These are phyloP conservation scores for Lagenaria siceraria DNA, from an alignment of 306 rosid species.

Conservation along the genomic window DNA sequence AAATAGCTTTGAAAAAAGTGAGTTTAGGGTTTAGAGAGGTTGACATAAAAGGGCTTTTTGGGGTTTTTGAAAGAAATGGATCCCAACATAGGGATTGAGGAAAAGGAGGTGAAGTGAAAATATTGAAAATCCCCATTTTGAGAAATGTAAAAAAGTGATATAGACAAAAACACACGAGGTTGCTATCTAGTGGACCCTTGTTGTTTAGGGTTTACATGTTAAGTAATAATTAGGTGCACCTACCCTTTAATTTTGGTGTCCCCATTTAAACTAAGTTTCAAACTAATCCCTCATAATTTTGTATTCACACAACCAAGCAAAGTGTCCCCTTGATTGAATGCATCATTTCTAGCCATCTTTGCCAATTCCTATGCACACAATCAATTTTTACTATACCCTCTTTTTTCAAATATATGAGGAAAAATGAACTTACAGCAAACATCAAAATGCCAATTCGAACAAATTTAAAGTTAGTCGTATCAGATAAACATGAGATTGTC, in stretches of 20 bases:
- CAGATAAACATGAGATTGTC: too few relatives aligned
- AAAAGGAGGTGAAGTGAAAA: background rate
- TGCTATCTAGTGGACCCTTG: slow-evolving; percentile 25
- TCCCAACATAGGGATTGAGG: slow-evolving; percentile 4
- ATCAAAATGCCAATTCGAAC: too few relatives aligned
- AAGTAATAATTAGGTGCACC: slow-evolving; percentile 46
- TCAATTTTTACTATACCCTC: background rate
- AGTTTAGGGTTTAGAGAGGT: background rate
- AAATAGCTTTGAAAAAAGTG: too few relatives aligned
- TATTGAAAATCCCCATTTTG: background rate
- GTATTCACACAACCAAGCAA: slow-evolving; percentile 48
- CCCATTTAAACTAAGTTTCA: slow-evolving; percentile 14
- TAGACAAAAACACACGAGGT: background rate
- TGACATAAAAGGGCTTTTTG: background rate
- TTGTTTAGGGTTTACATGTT: slow-evolving; percentile 16
- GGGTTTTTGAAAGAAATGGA: background rate
- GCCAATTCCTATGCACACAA: background rate
- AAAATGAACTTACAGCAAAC: too few relatives aligned
- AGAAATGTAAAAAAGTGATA: background rate
- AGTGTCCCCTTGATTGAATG: slow-evolving; percentile 59
- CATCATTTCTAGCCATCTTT: slow-evolving; percentile 6
- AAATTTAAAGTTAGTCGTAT: too few relatives aligned
- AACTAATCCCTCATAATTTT: slow-evolving; percentile 33
- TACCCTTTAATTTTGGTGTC: slow-evolving; percentile 19
- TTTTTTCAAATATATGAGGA: too few relatives aligned